Evolutionary conservation across 805 yeast species (phyloP), one percentile per base, ranked within the genome.

Genomic region (Naumovozyma baii): DNA sequence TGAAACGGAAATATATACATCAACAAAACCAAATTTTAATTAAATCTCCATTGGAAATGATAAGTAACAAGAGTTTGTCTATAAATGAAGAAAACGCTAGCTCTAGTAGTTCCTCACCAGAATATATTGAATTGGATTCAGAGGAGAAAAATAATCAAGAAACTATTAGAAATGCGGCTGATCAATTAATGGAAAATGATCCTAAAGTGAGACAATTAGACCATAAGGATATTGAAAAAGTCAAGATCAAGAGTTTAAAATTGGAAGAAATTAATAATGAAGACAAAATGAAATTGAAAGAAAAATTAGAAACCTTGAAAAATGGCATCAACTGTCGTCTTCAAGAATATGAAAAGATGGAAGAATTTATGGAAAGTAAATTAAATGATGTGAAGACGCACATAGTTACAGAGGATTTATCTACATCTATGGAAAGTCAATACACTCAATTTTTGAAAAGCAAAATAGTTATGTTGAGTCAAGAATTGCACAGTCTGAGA

Each of bases 381-480:
- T 15, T 22, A 7, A 10, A 10, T 7, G 9, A 10, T 10, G 10
- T 22, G 7, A 10, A 22, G 26, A 7, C 26, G 10, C 7, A 22
- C 10, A 10, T 10, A 22, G 26, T 36, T 19, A 26, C 19, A 36
- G 28, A 41, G 37, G 41, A 41, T 31, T 29, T 32, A 10, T 32
- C 31, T 26, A 41, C 34, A 22, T n/a, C 15, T 3, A 18, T 28
- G 3, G 39, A 40, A 31, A 40, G 40, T 15, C 39, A 46, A 8
- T 38, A 37, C 13, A 39, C 42, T 4, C 38, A 38, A 31, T 31
- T 29, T 13, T 35, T 48, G 15, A 41, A 36, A 37, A 20, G 18
- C 8, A 38, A 41, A 20, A 22, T 48, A 14, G 20, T 19, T 5
- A 25, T 33, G 8, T 16, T 31, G 14, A 25, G 25, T 14, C 18